These are phyloP conservation scores for Chaetomidium leptoderma DNA, from an alignment of 495 filamentous ascomycete genomes.

Conservation along the genomic window DNA sequence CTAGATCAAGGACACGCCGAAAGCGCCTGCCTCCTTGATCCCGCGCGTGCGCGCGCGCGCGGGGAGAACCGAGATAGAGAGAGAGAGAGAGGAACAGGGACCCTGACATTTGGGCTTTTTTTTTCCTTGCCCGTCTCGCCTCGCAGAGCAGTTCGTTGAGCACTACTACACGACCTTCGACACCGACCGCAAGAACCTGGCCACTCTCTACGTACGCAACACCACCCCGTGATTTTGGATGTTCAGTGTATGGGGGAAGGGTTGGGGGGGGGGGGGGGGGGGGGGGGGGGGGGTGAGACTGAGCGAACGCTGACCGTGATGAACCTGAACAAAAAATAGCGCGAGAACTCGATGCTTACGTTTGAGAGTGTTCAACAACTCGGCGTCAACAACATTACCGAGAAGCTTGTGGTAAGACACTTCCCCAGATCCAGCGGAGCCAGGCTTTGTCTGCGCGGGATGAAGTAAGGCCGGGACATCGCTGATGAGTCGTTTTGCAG, in stretches of 20 bases:
- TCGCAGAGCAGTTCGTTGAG: conserved; percentile 74
- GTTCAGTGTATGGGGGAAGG: too few species aligned
- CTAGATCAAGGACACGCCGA: not conserved
- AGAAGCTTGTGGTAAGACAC: conserved; percentile 66
- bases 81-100: not conserved
- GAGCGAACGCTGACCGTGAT: not conserved
- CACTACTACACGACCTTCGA: conserved; percentile 93
- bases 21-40: not conserved
- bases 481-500: conserved; percentile 41
- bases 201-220: conserved; percentile 69
- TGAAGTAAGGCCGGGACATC: too few species aligned
- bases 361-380: conserved; percentile 65
- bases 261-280: too few species aligned
- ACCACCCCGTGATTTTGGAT: not conserved
- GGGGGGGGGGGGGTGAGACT: not conserved
- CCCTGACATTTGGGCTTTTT: conserved; percentile 13
- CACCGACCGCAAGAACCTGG: conserved; percentile 54
- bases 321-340: conserved; percentile 45
- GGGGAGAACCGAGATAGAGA: too few species aligned
- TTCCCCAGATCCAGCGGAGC: not conserved
- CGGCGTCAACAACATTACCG: conserved; percentile 59
- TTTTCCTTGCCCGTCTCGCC: not conserved
- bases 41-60: too few species aligned
- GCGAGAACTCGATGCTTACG: conserved; percentile 84
- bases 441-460: not conserved